phyloP scores from a whole-genome alignment of 108 stramenopile species.

The Cyclotella kingstonii region DNA sequence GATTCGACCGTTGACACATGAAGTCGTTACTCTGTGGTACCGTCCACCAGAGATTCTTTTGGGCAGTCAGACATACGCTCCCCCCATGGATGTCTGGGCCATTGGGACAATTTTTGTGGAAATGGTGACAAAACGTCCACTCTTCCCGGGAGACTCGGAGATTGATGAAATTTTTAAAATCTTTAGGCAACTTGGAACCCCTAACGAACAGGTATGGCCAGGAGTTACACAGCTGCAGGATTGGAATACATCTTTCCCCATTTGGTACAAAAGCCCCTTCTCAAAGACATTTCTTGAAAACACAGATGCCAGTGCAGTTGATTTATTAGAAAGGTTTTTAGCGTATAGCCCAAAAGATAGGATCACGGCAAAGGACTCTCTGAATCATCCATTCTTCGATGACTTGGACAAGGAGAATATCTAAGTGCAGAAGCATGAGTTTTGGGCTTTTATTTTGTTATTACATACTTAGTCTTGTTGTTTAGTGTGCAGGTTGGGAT shows the following conservation, averaged over 20 bases:
- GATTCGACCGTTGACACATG: slow-evolving; percentile 87
- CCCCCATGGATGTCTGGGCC: slow-evolving; percentile 95
- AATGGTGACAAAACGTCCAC: slow-evolving; percentile 94
- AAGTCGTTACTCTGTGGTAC: slow-evolving; percentile 99
- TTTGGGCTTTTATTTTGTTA: background rate
- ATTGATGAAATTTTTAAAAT: slow-evolving; percentile 98
- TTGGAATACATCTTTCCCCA: slow-evolving; percentile 86
- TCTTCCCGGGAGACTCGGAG: slow-evolving; percentile 97
- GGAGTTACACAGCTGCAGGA: slow-evolving; percentile 84
- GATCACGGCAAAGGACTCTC: slow-evolving; percentile 91
- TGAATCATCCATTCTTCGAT: slow-evolving; percentile 97
- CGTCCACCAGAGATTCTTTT: slow-evolving; percentile 96
- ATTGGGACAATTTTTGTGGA: slow-evolving; percentile 97
- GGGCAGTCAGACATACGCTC: slow-evolving; percentile 89
- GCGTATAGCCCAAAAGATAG: slow-evolving; percentile 94
- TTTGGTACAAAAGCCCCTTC: slow-evolving; percentile 71
- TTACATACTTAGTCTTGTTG: background rate
- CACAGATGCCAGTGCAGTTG: slow-evolving; percentile 66
- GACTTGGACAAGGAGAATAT: slow-evolving; percentile 90
- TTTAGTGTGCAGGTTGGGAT: background rate
- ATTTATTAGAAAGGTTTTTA: slow-evolving; percentile 83
- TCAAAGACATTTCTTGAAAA: slow-evolving; percentile 66
- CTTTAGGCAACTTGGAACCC: slow-evolving; percentile 95
- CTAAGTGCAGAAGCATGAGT: background rate
- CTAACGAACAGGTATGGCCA: slow-evolving; percentile 89